phyloP scores from a whole-genome alignment of 2,329 filamentous ascomycete genomes.

The Teratosphaeria nubilosa region DNA sequence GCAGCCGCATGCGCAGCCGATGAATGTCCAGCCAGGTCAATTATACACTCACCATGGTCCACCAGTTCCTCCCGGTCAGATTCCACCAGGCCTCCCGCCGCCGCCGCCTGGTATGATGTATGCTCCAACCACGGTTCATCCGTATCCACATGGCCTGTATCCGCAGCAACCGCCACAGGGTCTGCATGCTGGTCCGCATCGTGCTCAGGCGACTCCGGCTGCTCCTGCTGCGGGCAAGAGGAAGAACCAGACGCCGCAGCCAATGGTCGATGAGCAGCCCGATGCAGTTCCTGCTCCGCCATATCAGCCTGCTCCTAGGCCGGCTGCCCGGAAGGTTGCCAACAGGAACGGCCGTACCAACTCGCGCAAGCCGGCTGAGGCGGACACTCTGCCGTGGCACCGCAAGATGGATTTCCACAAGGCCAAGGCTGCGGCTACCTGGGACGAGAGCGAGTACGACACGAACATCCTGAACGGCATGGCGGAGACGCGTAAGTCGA shows the following conservation, averaged over 20 bases:
- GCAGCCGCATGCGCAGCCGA: conserved; percentile 9
- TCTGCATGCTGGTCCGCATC: background rate
- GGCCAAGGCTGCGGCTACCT: conserved; percentile 15
- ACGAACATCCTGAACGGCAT: conserved; percentile 15
- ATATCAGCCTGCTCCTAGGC: conserved; percentile 5
- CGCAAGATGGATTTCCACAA: conserved; percentile 19
- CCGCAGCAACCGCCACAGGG: background rate
- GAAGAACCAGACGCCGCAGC: conserved; percentile 1
- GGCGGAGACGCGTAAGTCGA: conserved; percentile 15
- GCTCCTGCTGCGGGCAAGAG: background rate
- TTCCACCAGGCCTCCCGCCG: background rate
- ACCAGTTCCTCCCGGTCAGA: background rate
- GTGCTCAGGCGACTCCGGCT: background rate
- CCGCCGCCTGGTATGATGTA: conserved; percentile 1
- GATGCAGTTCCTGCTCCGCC: conserved; percentile 4
- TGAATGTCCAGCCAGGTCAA: background rate
- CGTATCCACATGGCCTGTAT: background rate
- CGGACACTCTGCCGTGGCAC: conserved; percentile 24
- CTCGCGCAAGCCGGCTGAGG: conserved; percentile 15
- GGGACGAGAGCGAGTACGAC: conserved; percentile 24
- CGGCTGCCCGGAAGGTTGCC: conserved; percentile 7
- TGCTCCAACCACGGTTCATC: background rate
- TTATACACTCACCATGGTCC: background rate
- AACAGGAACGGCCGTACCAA: conserved; percentile 10
- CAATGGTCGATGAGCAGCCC: background rate